Conservation (phyloP, 192 early-diverging fungal species). For the Gigaspora rosea region DNA sequence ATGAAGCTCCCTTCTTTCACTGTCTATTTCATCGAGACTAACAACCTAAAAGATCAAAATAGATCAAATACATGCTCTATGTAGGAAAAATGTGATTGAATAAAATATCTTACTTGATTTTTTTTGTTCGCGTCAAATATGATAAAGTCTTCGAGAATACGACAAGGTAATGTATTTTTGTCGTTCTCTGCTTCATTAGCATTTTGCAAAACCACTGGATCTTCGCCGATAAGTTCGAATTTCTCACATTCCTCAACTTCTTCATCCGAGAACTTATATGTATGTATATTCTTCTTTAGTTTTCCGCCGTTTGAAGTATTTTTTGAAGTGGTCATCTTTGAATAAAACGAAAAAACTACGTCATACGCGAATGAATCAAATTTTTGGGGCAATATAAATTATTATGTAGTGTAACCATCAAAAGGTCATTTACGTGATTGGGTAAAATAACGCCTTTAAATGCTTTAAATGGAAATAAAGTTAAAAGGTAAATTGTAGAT, state of each 20-base stretch:
- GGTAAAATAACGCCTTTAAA: too few species aligned
- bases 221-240: slow-evolving; percentile 30
- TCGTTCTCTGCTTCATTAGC: not conserved
- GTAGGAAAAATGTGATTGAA: too few species aligned
- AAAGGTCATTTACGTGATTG: too few species aligned
- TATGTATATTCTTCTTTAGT: not conserved
- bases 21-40: slow-evolving; percentile 49
- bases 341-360: too few species aligned
- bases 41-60: not conserved
- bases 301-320: too few species aligned
- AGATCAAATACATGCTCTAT: too few species aligned
- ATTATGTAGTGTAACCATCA: too few species aligned
- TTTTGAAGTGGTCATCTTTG: too few species aligned
- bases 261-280: not conserved
- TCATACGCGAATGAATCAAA: too few species aligned
- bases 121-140: slow-evolving; percentile 45
- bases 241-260: slow-evolving; percentile 26
- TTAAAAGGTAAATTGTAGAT: too few species aligned
- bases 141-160: slow-evolving; percentile 55
- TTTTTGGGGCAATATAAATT: too few species aligned
- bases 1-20: slow-evolving; percentile 44
- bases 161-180: slow-evolving; percentile 44
- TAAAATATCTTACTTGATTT: slow-evolving; percentile 31
- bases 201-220: not conserved
- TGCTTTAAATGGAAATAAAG: too few species aligned